phyloP scores from a whole-genome alignment of 2,329 filamentous ascomycete genomes.

The Fusarium torreyae region DNA sequence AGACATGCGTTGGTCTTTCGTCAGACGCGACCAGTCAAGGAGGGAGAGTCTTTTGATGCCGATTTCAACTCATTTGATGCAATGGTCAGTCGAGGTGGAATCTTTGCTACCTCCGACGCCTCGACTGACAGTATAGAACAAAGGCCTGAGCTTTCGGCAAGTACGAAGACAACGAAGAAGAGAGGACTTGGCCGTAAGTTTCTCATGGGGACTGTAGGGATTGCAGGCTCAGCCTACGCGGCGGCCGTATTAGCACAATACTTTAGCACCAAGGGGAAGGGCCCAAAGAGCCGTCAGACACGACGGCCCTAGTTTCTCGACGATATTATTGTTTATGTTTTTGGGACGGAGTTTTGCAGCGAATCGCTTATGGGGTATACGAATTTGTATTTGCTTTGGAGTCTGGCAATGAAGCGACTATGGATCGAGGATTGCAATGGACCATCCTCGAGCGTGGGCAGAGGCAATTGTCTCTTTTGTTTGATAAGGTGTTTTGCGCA shows the following conservation, averaged over 20 bases:
- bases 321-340: not conserved
- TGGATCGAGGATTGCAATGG: conserved; percentile 1
- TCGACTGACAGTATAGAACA: conserved; percentile 53
- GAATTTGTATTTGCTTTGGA: conserved; percentile 13
- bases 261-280: conserved; percentile 63
- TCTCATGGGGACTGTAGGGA: conserved; percentile 67
- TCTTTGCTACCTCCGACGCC: conserved; percentile 74
- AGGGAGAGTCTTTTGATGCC: not conserved
- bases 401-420: conserved; percentile 18
- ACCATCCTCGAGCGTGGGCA: not conserved
- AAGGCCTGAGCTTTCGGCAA: not conserved
- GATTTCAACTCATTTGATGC: conserved; percentile 72
- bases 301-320: conserved; percentile 8
- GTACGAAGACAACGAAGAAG: conserved; percentile 53
- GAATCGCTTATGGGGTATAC: not conserved
- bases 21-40: conserved; percentile 62
- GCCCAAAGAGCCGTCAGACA: conserved; percentile 46
- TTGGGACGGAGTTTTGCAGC: conserved; percentile 1
- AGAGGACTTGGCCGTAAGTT: conserved; percentile 63
- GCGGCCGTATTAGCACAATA: conserved; percentile 72
- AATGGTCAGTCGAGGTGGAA: conserved; percentile 65
- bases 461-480: not conserved
- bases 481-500: not conserved
- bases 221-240: conserved; percentile 70
- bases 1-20: conserved; percentile 77